Evolutionary conservation across 2,329 filamentous ascomycete species (phyloP).

Genomic region (Thielaviopsis populi): DNA sequence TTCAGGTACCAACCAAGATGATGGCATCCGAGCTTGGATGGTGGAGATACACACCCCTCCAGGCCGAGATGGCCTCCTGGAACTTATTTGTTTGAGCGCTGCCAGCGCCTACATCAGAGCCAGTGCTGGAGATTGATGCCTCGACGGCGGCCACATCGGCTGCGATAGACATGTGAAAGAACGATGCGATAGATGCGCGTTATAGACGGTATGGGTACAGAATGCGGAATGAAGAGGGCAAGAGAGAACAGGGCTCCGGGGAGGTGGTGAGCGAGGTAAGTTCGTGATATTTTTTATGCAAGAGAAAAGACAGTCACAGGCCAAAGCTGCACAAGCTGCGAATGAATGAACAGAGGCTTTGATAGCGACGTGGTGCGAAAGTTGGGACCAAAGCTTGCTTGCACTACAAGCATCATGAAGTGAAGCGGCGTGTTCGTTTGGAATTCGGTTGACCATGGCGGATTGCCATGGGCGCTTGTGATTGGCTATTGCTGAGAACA

Average conservation of each 20-base stretch:
- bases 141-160: slow-evolving; percentile 21
- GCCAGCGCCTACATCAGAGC: slow-evolving; percentile 36
- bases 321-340: neutral
- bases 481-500: neutral
- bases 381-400: neutral
- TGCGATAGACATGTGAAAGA: slow-evolving; percentile 20
- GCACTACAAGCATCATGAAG: neutral
- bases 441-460: neutral
- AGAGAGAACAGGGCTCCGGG: neutral
- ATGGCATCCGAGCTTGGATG: neutral
- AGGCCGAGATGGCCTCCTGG: slow-evolving; percentile 86
- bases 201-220: neutral
- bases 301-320: neutral
- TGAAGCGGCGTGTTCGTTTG: slow-evolving; percentile 12
- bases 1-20: slow-evolving; percentile 10
- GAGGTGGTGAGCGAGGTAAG: neutral
- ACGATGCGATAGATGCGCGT: neutral
- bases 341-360: neutral
- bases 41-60: slow-evolving; percentile 54
- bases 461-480: neutral
- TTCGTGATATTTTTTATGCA: no score
- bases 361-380: neutral
- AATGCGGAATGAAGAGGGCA: neutral
- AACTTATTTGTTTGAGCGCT: slow-evolving; percentile 56
- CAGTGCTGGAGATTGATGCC: slow-evolving; percentile 21